phyloP scores from a whole-genome alignment of 495 filamentous ascomycete genomes.

The Talaromyces adpressus region DNA sequence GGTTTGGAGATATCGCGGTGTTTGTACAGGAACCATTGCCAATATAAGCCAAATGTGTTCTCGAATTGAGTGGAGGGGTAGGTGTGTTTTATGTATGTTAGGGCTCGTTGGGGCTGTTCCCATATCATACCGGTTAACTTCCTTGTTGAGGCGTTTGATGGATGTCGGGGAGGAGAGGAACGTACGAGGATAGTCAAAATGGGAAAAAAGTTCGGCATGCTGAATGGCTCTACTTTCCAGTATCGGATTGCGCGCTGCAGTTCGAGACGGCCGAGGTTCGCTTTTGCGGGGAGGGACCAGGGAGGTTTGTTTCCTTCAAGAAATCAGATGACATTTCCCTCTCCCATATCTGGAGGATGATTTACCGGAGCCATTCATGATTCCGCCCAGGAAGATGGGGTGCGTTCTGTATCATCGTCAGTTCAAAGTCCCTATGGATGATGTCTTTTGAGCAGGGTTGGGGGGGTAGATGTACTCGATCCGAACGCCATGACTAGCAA shows the following conservation, averaged over 20 bases:
- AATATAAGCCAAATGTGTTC: slow-evolving; percentile 36
- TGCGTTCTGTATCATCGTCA: slow-evolving; percentile 39
- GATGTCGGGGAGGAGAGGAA: background rate
- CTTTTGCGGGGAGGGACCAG: slow-evolving; percentile 63
- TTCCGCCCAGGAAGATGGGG: slow-evolving; percentile 67
- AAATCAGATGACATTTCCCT: too few species aligned
- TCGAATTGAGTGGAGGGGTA: slow-evolving; percentile 37
- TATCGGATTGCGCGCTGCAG: slow-evolving; percentile 45
- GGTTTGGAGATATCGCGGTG: slow-evolving; percentile 42
- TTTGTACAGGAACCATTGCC: slow-evolving; percentile 39
- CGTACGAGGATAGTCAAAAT: slow-evolving; percentile 40
- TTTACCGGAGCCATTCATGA: slow-evolving; percentile 56
- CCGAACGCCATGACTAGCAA: slow-evolving; percentile 50
- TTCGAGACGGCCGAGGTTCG: slow-evolving; percentile 48
- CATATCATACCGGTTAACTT: background rate
- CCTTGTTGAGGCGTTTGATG: background rate
- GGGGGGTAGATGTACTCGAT: slow-evolving; percentile 46
- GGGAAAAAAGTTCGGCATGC: slow-evolving; percentile 44
- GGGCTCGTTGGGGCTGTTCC: slow-evolving; percentile 51
- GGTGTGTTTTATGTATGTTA: slow-evolving; percentile 54
- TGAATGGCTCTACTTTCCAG: slow-evolving; percentile 38
- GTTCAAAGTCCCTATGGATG: background rate
- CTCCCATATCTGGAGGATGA: too few species aligned
- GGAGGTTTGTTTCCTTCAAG: slow-evolving; percentile 63
- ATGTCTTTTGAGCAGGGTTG: background rate